Evolutionary conservation across 1,284 basidiomycete species (phyloP), one percentile per base, ranked within the genome.

Genomic region (Fomes fomentarius): DNA sequence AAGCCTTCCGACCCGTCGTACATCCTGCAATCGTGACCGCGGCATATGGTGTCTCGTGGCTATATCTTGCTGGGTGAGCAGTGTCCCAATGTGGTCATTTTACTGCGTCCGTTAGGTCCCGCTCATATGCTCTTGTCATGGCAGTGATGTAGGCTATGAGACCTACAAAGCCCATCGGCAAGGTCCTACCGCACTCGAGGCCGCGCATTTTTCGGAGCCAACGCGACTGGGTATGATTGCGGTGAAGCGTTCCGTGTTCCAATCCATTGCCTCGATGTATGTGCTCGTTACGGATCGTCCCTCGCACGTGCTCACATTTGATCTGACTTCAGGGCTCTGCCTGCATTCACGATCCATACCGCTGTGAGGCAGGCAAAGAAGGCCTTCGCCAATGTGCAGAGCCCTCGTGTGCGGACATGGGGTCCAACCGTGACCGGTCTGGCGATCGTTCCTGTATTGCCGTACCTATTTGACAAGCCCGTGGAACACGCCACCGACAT

Each of bases 1-100:
- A 97, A 73, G 92, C 94, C 0, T 95, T 97, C 73, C 81, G 94
- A 26, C 94, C 94, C 1, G 83, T 96, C 34, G 91, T 96, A 3
- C 83, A 83, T 15, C 91, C 93, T 0, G 81, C 75, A 62, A 64
- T 93, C 12, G 93, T 94, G n/a, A 83, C 81, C 2, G 87, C 87
- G 28, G 91, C 92, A 4, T 96, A 96, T 71, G 93, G 88, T 22
- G 74, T 95, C 54, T 94, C 91, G 0, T 96, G 93, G 93, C 70
- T 91, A 31, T 94, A 90, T 70, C 77, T 89, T 42, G 75, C 76
- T 40, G 83, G 83, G 85, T 85, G 56, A 63, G 74, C 63, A 42
- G 41, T 45, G 49, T 49, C 37, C 50, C 59, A 56, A 52, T 51
- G 25, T 35, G 44, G 19, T 39, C 24, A 39, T 17, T 19, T 30